Conservation (phyloP, 2,329 filamentous ascomycete genomes). For the Rhinocladiella similis region DNA sequence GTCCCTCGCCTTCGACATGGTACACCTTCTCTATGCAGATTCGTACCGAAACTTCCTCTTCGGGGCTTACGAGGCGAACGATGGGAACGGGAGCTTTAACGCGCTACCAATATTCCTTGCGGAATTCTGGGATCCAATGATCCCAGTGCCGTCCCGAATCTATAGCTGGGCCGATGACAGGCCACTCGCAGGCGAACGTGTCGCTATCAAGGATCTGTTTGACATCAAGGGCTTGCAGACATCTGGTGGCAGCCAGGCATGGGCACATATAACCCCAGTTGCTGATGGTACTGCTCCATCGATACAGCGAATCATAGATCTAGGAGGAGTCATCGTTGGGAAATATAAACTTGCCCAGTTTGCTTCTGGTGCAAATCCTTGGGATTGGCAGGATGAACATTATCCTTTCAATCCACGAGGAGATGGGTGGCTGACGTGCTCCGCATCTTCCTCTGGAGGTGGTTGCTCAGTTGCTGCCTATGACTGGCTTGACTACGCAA, state of each 20-base stretch:
- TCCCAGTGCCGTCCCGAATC: conserved; percentile 23
- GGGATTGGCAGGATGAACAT: conserved; percentile 37
- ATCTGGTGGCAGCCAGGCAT: conserved; percentile 21
- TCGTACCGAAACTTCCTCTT: conserved; percentile 12
- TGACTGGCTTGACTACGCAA: conserved; percentile 42
- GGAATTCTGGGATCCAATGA: conserved; percentile 4
- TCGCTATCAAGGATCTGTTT: conserved; percentile 25
- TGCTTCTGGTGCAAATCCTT: conserved; percentile 19
- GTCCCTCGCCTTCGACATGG: background rate
- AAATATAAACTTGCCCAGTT: conserved; percentile 23
- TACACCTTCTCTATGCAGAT: conserved; percentile 9
- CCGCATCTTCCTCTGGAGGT: conserved; percentile 29
- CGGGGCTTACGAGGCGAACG: conserved; percentile 8
- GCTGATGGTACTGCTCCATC: conserved; percentile 16
- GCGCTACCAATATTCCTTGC: background rate
- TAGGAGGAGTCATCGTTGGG: conserved; percentile 21
- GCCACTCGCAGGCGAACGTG: conserved; percentile 21
- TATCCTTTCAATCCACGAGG: conserved; percentile 41
- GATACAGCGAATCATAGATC: conserved; percentile 22
- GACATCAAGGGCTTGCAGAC: conserved; percentile 22
- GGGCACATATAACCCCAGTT: conserved; percentile 9
- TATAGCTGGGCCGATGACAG: conserved; percentile 25
- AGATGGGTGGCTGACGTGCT: conserved; percentile 37
- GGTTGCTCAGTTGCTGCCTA: conserved; percentile 39
- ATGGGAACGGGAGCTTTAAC: background rate